These are phyloP conservation scores for Prunus kanzakura DNA, from an alignment of 306 rosid genomes.

Conservation along the genomic window DNA sequence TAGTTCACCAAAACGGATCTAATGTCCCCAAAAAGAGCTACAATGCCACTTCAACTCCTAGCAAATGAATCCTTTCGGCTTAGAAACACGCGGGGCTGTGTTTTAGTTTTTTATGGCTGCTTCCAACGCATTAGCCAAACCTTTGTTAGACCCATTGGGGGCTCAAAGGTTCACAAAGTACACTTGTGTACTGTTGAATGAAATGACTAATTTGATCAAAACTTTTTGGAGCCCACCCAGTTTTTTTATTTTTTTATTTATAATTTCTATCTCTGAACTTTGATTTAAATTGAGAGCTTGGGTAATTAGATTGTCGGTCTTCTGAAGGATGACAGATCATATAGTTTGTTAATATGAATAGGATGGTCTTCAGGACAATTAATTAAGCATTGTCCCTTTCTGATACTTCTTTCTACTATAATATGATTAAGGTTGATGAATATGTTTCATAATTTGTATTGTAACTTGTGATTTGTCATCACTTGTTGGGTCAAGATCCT, in stretches of 20 bases:
- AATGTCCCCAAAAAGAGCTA: slow-evolving; percentile 62
- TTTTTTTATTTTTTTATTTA: background rate
- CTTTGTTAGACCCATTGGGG: slow-evolving; percentile 20
- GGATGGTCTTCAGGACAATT: background rate
- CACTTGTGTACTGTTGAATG: slow-evolving; percentile 32
- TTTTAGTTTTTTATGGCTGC: slow-evolving; percentile 14
- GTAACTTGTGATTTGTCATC: background rate
- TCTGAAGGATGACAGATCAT: background rate
- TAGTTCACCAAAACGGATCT: slow-evolving; percentile 50
- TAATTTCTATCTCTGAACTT: too few relatives aligned
- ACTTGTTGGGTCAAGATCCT: background rate
- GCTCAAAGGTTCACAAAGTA: slow-evolving; percentile 32
- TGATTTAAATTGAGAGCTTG: too few relatives aligned
- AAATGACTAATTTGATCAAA: background rate
- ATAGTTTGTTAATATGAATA: background rate
- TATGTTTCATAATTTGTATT: background rate
- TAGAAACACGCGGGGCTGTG: slow-evolving; percentile 6
- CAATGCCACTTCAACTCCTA: slow-evolving; percentile 44
- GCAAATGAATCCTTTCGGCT: slow-evolving; percentile 11
- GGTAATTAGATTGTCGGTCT: too few relatives aligned
- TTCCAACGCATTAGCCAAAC: slow-evolving; percentile 13
- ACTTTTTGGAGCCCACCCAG: background rate
- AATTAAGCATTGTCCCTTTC: background rate
- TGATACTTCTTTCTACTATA: background rate
- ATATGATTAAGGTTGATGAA: background rate